Conservation (phyloP, 164 flowering plant genomes). For the Stephania yunnanensis region DNA sequence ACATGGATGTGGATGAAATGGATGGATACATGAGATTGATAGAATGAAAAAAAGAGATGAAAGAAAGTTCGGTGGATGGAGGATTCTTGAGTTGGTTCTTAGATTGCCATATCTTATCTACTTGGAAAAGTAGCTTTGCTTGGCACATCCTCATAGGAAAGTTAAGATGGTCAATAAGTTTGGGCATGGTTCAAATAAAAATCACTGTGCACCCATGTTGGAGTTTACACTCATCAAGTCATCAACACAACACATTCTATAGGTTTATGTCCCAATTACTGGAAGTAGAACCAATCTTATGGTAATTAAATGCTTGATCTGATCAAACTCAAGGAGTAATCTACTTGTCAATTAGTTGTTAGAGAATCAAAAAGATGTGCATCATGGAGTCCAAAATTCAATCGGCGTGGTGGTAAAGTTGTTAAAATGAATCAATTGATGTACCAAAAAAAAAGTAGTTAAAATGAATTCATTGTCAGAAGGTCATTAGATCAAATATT, state of each 20-base stretch:
- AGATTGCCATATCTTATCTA: neutral
- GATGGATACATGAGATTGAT: neutral
- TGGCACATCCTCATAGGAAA: neutral
- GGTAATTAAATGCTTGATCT: neutral
- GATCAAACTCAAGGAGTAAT: neutral
- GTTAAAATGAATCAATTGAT: too few relatives aligned
- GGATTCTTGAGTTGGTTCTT: neutral
- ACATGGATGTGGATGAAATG: neutral
- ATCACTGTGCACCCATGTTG: neutral
- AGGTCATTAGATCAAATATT: too few relatives aligned
- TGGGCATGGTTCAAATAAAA: neutral
- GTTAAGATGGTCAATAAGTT: neutral
- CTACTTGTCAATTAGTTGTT: neutral
- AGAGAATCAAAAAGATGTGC: neutral
- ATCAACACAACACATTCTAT: neutral
- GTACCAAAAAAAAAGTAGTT: too few relatives aligned
- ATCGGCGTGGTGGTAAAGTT: too few relatives aligned
- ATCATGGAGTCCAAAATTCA: neutral
- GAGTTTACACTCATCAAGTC: neutral
- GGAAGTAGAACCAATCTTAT: neutral
- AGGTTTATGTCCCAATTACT: neutral
- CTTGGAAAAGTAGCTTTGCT: neutral
- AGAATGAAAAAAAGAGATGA: neutral
- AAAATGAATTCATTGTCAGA: too few relatives aligned
- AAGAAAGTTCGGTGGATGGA: neutral